Evolutionary conservation across 305 asterid genomes (phyloP), one percentile per base, ranked within the genome.

Genomic region (Fraxinus ornus): DNA sequence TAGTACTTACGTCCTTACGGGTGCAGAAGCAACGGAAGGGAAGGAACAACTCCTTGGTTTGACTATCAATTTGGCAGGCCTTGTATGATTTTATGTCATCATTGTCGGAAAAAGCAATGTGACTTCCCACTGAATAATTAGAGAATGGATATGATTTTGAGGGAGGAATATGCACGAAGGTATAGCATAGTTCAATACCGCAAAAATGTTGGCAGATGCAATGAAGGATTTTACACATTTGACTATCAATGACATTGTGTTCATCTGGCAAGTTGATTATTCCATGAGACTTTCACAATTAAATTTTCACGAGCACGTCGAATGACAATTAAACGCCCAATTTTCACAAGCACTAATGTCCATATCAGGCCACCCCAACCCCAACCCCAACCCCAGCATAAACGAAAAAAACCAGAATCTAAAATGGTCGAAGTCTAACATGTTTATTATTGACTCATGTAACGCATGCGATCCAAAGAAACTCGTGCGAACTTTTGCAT

Each of bases 11-110:
- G 57, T 93, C 92, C 86, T 96, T 96, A 64, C 99, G 95, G 75
- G 90, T 93, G 95, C 99, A 96, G 90, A 94, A 96, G 94, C 98
- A 93, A 6, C 98, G 98, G 86, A 94, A 96, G 41, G 98, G 98
- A 72, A 94, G 97, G 91, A 94, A 96, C 80, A 96, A 90, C 76
- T 95, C 98, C 87, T 89, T 95, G 87, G 92, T 71, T 66, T 88
- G 92, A 88, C 68, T 78, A 77, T 91, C 94, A 44, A 82, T 37
- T 55, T 83, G 92, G 83, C 71, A 32, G 83, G 80, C 74, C 76
- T 85, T 49, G 86, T 55, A 70, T 15, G 76, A 71, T 71, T 71
- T 71, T 71, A 66, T 78, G 55, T 79, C 85, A 15, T 87, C 90
- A 28, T 41, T 68, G 22, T 88, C 89, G n/a, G 85, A 77, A 22